Percentiles rank a stretch among this genome's conserved stretches.
phyloP scores from a whole-genome alignment of 495 filamentous ascomycete species.

The Umbilicaria muhlenbergii region DNA sequence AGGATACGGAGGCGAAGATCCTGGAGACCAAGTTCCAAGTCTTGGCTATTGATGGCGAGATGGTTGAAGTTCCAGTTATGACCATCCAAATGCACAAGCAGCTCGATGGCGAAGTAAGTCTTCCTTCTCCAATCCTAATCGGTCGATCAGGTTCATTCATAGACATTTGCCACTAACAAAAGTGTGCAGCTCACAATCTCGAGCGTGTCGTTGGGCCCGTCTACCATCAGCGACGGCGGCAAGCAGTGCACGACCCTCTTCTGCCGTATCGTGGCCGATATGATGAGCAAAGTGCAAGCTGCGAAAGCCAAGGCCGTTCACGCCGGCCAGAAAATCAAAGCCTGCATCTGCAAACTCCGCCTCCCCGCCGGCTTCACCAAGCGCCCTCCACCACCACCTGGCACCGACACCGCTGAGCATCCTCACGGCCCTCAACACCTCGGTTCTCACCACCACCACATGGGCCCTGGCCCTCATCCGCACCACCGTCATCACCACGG shows the following conservation, averaged over 20 bases:
- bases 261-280: too few relatives aligned
- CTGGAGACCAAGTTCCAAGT: slow-evolving; percentile 5
- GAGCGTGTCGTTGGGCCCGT: slow-evolving; percentile 7
- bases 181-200: neutral
- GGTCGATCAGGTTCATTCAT: neutral
- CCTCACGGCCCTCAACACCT: slow-evolving; percentile 2
- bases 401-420: neutral
- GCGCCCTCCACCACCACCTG: neutral
- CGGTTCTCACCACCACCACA: slow-evolving; percentile 10
- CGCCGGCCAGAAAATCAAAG: slow-evolving; percentile 10
- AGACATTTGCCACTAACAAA: neutral
- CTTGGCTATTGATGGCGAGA: slow-evolving; percentile 32
- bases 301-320: slow-evolving; percentile 3
- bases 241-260: slow-evolving; percentile 4
- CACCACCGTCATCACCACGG: slow-evolving; percentile 23
- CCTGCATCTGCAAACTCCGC: slow-evolving; percentile 12
- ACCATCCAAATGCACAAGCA: slow-evolving; percentile 27
- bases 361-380: slow-evolving; percentile 4
- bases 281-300: slow-evolving; percentile 9
- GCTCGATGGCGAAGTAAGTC: slow-evolving; percentile 15
- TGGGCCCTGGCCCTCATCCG: slow-evolving; percentile 16
- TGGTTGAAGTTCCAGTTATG: slow-evolving; percentile 33
- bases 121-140: neutral
- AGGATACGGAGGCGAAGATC: neutral
- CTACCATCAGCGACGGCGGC: slow-evolving; percentile 5